phyloP scores from a whole-genome alignment of 306 rosid species.

The Carpinus fangiana region DNA sequence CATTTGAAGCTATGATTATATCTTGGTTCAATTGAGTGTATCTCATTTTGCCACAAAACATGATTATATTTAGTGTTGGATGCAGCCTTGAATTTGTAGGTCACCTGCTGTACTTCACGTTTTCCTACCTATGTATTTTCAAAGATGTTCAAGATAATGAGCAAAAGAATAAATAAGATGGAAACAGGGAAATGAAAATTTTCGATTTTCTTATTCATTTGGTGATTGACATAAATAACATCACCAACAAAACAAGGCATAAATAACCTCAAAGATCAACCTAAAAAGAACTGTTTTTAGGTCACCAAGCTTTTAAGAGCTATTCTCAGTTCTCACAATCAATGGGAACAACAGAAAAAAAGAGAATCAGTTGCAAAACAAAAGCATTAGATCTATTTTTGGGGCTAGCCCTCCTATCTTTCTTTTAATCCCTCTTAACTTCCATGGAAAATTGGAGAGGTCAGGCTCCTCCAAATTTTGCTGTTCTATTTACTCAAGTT shows the following conservation, averaged over 20 bases:
- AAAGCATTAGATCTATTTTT: background rate
- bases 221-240: background rate
- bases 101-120: too few relatives aligned
- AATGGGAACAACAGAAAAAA: background rate
- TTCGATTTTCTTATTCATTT: background rate
- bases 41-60: too few relatives aligned
- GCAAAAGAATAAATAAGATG: background rate
- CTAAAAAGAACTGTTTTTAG: background rate
- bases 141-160: background rate
- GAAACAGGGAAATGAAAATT: background rate
- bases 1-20: too few relatives aligned
- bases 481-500: slow-evolving; percentile 61
- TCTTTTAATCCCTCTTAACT: background rate
- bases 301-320: background rate
- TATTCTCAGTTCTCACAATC: background rate
- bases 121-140: too few relatives aligned
- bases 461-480: slow-evolving; percentile 9
- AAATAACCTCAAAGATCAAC: background rate
- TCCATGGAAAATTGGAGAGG: background rate
- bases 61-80: too few relatives aligned
- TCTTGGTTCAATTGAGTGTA: too few relatives aligned
- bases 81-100: too few relatives aligned
- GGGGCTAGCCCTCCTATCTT: background rate
- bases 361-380: background rate
- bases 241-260: background rate